phyloP scores from a whole-genome alignment of 2,329 filamentous ascomycete species.

The Apiospora sp. region DNA sequence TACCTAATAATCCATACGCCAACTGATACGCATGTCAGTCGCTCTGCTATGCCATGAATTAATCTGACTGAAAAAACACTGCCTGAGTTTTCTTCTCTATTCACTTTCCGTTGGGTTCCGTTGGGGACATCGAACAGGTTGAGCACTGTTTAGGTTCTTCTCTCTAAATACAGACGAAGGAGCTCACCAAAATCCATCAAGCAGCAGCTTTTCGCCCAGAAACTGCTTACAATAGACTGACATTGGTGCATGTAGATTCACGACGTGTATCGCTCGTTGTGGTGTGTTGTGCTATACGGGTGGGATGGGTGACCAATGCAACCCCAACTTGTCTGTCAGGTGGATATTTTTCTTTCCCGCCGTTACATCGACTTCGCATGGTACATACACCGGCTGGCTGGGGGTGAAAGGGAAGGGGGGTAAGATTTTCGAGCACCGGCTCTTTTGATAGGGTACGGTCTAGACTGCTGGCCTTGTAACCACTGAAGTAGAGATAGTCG shows the following conservation, averaged over 20 bases:
- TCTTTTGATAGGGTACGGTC: neutral
- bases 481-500: neutral
- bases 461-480: neutral
- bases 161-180: neutral
- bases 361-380: slow-evolving; percentile 5
- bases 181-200: neutral
- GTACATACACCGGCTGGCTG: slow-evolving; percentile 1
- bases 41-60: neutral
- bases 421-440: neutral
- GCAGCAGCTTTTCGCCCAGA: neutral
- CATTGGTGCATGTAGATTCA: neutral
- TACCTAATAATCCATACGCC: neutral
- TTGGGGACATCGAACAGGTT: neutral
- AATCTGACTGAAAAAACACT: neutral
- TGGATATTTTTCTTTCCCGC: slow-evolving; percentile 3
- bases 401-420: neutral
- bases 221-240: neutral
- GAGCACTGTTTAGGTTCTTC: neutral
- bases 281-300: slow-evolving; percentile 18
- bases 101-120: neutral
- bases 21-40: too few relatives aligned
- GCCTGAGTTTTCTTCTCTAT: too few relatives aligned
- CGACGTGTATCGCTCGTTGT: slow-evolving; percentile 12
- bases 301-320: slow-evolving; percentile 14
- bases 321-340: slow-evolving; percentile 10